These are phyloP conservation scores for Penicillium pancosmium DNA, from an alignment of 495 filamentous ascomycete species.

Conservation along the genomic window DNA sequence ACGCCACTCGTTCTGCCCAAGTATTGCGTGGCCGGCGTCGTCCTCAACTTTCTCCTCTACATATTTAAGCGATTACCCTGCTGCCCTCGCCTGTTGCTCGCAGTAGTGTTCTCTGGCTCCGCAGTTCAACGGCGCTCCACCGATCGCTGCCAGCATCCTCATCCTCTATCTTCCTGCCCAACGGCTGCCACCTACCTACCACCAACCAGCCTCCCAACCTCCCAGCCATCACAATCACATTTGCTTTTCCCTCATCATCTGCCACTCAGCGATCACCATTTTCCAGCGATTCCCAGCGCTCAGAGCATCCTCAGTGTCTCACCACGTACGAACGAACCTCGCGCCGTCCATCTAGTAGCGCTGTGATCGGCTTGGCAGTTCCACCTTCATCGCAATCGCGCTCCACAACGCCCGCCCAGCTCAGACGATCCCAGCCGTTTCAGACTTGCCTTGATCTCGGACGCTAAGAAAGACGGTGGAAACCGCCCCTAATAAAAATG, in stretches of 20 bases:
- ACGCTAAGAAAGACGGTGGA: conserved; percentile 35
- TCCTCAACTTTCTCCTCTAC: conserved; percentile 27
- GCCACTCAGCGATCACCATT: neutral
- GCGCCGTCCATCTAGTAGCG: conserved; percentile 12
- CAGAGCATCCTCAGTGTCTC: conserved; percentile 12
- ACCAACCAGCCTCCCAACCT: conserved; percentile 6
- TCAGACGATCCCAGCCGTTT: conserved; percentile 37
- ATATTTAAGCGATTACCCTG: conserved; percentile 25
- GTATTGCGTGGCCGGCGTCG: conserved; percentile 37
- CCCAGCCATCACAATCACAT: neutral
- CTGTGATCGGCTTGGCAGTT: conserved; percentile 39
- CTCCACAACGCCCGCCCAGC: conserved; percentile 40
- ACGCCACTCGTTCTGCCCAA: conserved; percentile 1
- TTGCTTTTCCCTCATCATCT: neutral
- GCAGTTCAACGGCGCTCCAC: conserved; percentile 13
- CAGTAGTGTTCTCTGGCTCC: neutral
- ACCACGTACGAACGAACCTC: conserved; percentile 7
- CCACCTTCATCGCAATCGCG: conserved; percentile 32
- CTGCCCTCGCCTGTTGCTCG: neutral
- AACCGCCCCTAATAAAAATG: conserved; percentile 35
- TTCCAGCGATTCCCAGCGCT: conserved; percentile 13
- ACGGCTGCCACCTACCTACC: neutral
- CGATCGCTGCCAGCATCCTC: conserved; percentile 5
- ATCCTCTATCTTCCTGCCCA: no score
- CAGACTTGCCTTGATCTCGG: conserved; percentile 37